Evolutionary conservation across 2,329 filamentous ascomycete genomes (phyloP), one percentile per base, ranked within the genome.

Genomic region (Arthrobotrys sphaeroides): DNA sequence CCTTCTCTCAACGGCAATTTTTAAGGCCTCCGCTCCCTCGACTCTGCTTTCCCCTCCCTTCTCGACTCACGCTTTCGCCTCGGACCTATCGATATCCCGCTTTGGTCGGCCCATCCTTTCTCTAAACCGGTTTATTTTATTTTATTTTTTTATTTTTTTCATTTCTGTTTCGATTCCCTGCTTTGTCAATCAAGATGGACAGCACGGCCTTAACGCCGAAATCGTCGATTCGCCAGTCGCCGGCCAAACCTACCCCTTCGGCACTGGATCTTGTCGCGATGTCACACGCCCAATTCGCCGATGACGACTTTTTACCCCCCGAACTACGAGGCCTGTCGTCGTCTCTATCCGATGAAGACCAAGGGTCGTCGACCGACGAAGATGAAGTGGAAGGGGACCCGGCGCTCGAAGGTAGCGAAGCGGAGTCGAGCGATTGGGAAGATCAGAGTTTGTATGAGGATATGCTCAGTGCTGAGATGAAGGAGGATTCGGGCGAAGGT

Each of bases 401-500:
- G 43, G 75, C 74, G 7, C 78, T 78, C 49, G 77, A 78, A 24
- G 77, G 77, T 22, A 78, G 78, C 26, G 78, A 77, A 13, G 55
- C 55, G 0, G 77, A 78, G 10, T 68, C 57, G n/a, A 86, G 87
- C 59, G 85, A 85, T 10, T 90, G 88, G 88, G 89, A 90, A 78
- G 87, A 86, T 4, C 87, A 90, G 77, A 90, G 88, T 24, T 82
- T 90, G 1, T 89, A 88, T 76, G 88, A 88, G 77, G 89, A 90
- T 79, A 84, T 86, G 33, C 83, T 91, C 62, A 87, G 89, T 26
- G 72, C 72, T 66, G 85, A 88, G 68, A 81, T 90, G 76, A 83
- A 84, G 47, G 85, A 88, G 72, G 85, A 87, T 33, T 81, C 84
- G 79, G 83, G 85, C 66, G 84, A 85, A 80, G 84, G 87, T 86